Evolutionary conservation across 1,284 basidiomycete species (phyloP), one percentile per base, ranked within the genome.

Genomic region (Apiotrichum porosum): DNA sequence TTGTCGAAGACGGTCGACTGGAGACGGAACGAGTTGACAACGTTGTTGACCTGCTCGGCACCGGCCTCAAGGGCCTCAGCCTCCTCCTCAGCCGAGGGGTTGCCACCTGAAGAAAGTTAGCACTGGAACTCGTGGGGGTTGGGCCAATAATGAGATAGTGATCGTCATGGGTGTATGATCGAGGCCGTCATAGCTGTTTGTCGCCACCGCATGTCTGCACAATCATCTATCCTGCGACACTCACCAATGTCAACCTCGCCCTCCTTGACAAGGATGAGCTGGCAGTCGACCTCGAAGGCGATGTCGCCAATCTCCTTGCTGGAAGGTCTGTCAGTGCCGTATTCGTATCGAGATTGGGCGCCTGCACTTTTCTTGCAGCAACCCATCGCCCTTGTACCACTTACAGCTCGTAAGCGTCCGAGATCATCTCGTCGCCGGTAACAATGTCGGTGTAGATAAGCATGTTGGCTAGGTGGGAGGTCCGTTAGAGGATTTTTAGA

Each of bases 21-120:
- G 55, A 99, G 85, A 66, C 92, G 86, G 84, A 94, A 93, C 42
- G 91, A 90, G 79, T 92, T 77, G 54, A 85, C 85, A 61, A 98
- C 80, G 76, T 98, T 91, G 84, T 93, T 98, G 69, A 95, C 86
- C 58, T 79, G 77, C 17, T 50, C 36, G 28, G 83, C 80, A 60
- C 87, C 89, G 15, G 88, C 85, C 71, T 91, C 93, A 51, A 95
- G 74, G 26, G 78, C 79, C 58, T 98, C 95, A 3, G 83, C 84
- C 42, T 76, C 75, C 52, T 97, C 95, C 78, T 98, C 95, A 32
- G 85, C 79, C 45, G 94, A 93, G 37, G 90, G 86, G 75, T 93
- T 92, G 53, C 84, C 89, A 69, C 88, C 88, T 90, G 60, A 6
- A 3, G 9, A 31, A 47, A 42, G 22, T 31, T 10, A 41, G 30